Base-by-base conservation (phyloP, 2,329 filamentous ascomycete species). In the Incumbomyces delicatus region DNA sequence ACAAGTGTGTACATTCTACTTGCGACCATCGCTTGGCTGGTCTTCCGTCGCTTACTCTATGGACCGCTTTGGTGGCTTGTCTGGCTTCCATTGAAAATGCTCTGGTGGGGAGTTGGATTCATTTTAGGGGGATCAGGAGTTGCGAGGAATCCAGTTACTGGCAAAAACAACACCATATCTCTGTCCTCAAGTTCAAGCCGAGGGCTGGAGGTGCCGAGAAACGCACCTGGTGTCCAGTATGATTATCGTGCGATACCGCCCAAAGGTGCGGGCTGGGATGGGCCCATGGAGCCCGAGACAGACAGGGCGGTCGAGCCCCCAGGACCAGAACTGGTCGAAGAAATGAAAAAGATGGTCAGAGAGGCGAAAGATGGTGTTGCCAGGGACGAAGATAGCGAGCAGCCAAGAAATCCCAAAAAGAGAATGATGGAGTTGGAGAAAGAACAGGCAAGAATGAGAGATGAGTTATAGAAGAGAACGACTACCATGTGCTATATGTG, bases 11-110 rank as follows among this genome's bases (percentile, higher is more conserved):
- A 89, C 62, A 74, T 95, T 57, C 75, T 96, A 13, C 60, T 84
- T 17, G 77, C 69, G 5, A 95, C 88, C 1, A 80, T 89, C 35
- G 73, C 71, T 27, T 98, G 92, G 92, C 74, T 98, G 6, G 61
- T 95, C 6, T 95, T 94, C 60, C 74, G 92, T 22, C 73, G 92
- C 37, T 72, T 90, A 34, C 61, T 98, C 6, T 98, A 94, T 68
- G 90, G 92, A 0, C 92, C 92, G 1, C 66, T 87, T 48, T 94
- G 86, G 82, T 92, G 87, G 85, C 71, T 96, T 17, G 66, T 95
- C 18, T 90, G 85, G 77, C 70, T 92, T 48, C 90, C 90, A 1
- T 57, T 90, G n/a, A 80, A 81, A 57, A 63, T 85, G 16, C 53
- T 82, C 10, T 82, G 82, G 58, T 79, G 76, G 22, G 63, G 77